A percentile compares a stretch with the other conserved stretches of the same genome.
These are phyloP conservation scores for Cadophora malorum DNA, from an alignment of 2,329 filamentous ascomycete genomes.

Conservation along the genomic window DNA sequence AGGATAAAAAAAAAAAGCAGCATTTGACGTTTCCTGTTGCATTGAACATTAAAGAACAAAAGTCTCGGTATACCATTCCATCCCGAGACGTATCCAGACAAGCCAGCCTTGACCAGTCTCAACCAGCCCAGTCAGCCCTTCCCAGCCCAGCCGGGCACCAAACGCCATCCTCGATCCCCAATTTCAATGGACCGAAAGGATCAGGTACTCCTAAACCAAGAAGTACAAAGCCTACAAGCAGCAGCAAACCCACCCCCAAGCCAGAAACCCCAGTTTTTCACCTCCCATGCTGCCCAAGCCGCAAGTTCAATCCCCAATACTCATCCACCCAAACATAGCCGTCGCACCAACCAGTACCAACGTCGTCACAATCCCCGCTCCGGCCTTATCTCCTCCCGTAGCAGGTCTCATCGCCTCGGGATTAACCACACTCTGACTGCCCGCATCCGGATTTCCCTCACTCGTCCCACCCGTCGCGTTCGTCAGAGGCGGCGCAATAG, in stretches of 20 bases:
- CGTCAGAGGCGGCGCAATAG: slow-evolving; percentile 41
- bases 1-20: too few species aligned
- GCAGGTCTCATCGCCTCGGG: slow-evolving; percentile 38
- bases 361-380: slow-evolving; percentile 52
- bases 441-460: slow-evolving; percentile 40
- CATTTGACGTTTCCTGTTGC: too few species aligned
- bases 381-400: slow-evolving; percentile 49
- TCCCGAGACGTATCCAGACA: too few species aligned
- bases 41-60: too few species aligned
- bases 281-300: not conserved
- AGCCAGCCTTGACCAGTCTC: too few species aligned
- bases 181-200: too few species aligned
- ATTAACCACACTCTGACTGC: slow-evolving; percentile 31
- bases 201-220: not conserved
- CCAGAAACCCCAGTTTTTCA: not conserved
- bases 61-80: too few species aligned
- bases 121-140: too few species aligned
- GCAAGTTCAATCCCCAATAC: slow-evolving; percentile 18
- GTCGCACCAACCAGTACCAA: slow-evolving; percentile 42
- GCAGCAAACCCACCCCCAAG: not conserved
- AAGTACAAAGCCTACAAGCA: not conserved
- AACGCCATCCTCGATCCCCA: not conserved
- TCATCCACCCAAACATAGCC: slow-evolving; percentile 48
- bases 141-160: slow-evolving; percentile 15
- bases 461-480: slow-evolving; percentile 49